Percentiles rank a stretch among this genome's conserved stretches.
These are phyloP conservation scores for Tolypocladium sp. DNA, from an alignment of 2,329 filamentous ascomycete species.

Conservation along the genomic window DNA sequence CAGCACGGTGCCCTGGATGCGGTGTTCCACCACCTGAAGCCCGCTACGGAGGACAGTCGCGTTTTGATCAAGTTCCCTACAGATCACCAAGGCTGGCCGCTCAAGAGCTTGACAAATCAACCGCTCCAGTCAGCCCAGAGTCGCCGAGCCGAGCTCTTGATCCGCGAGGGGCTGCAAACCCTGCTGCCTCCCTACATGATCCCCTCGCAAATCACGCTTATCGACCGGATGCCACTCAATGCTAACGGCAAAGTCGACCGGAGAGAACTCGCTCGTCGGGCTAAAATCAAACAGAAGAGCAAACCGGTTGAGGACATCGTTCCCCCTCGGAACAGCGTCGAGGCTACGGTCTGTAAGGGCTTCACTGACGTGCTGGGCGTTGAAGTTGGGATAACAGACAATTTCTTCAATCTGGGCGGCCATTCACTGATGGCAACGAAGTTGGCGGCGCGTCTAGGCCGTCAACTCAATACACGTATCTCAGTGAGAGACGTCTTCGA, in stretches of 20 bases:
- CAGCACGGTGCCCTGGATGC: constrained; percentile 16
- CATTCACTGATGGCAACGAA: no score
- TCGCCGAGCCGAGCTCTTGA: neutral
- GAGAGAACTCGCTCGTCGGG: neutral
- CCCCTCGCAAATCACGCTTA: constrained; percentile 9
- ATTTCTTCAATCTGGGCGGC: no score
- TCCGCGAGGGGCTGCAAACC: neutral
- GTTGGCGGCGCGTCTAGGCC: no score
- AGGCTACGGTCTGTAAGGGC: no score
- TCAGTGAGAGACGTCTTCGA: no score
- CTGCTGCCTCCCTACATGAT: constrained; percentile 16
- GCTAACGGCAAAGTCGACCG: constrained; percentile 15
- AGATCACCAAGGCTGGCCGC: constrained; percentile 4
- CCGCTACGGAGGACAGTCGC: constrained; percentile 16
- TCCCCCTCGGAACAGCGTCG: no score
- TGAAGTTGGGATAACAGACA: no score
- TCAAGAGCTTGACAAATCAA: constrained; percentile 5
- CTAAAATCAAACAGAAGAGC: no score
- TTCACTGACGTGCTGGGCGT: no score
- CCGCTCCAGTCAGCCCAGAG: constrained; percentile 3
- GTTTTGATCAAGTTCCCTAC: constrained; percentile 14
- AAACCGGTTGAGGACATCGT: no score
- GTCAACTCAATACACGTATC: no score
- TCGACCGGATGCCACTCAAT: constrained; percentile 16
- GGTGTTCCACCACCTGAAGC: constrained; percentile 14